Evolutionary conservation across 495 filamentous ascomycete genomes (phyloP).

Genomic region (Thermochaetoides thermophila): DNA sequence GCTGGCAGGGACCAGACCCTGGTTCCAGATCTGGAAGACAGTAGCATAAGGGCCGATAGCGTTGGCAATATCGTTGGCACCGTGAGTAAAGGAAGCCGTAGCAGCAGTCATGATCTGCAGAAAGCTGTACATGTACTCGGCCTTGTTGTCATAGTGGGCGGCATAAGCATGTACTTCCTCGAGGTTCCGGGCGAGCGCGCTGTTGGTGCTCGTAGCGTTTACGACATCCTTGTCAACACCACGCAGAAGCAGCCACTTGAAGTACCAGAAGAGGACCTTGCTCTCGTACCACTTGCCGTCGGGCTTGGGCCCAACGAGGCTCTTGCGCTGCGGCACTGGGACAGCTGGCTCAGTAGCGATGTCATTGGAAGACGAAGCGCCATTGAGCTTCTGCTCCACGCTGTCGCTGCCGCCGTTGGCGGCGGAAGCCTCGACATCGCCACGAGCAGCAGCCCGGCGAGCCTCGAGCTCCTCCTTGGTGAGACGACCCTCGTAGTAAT

Average conservation of each 20-base stretch:
- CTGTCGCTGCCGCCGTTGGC: constrained; percentile 4
- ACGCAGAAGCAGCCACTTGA: constrained; percentile 36
- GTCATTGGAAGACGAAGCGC: neutral
- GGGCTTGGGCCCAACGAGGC: constrained; percentile 21
- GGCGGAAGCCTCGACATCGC: constrained; percentile 8
- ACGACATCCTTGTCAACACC: constrained; percentile 49
- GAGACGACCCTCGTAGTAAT: constrained; percentile 39
- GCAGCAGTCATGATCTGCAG: constrained; percentile 58
- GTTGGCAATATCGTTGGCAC: constrained; percentile 67
- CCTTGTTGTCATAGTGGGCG: constrained; percentile 58
- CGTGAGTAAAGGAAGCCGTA: constrained; percentile 63
- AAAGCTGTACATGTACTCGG: constrained; percentile 64
- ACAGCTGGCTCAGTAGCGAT: neutral
- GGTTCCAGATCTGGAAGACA: constrained; percentile 51
- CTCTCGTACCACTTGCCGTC: constrained; percentile 23
- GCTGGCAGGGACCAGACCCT: constrained; percentile 28
- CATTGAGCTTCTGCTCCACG: constrained; percentile 5
- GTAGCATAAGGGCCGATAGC: constrained; percentile 60
- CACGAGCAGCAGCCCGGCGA: constrained; percentile 4
- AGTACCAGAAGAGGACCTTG: constrained; percentile 27
- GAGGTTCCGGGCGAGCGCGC: constrained; percentile 31
- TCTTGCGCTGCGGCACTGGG: constrained; percentile 6
- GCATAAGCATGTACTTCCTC: constrained; percentile 45
- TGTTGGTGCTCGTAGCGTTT: constrained; percentile 19
- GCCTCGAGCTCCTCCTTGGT: constrained; percentile 34